Base-by-base conservation (phyloP, 2,329 filamentous ascomycete species). In the Alternaria burnsii region DNA sequence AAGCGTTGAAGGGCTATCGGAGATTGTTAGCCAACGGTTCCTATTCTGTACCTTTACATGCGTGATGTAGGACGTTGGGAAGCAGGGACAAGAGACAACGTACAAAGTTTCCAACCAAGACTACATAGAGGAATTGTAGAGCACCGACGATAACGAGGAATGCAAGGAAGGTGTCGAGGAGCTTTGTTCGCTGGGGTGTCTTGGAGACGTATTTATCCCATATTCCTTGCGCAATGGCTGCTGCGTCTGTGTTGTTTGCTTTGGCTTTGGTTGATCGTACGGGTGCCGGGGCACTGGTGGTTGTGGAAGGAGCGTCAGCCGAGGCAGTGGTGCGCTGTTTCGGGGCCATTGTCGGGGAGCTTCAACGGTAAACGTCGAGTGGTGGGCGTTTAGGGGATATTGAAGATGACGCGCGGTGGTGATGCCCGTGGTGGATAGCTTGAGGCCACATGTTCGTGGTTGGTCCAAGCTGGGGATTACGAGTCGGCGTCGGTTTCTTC, bases 1-100 rank as follows among this genome's bases (percentile, higher is more conserved):
- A 99, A 67, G 96, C 95, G 79, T 99, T 99, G 86, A 99, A 99
- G 10, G 95, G 95, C 94, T 98, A 32, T 28, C 20, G 8, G n/a
- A 10, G 48, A n/a, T 36, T 4, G 48, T 65, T 41, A 63, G 59
- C 22, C 48, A 26, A 20, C 14, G 9, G 4, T 55, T 48, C 34
- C 16, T 1, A 14, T 32, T 32, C 12, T 34, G 10, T 47, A 14
- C 11, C 7, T 34, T 12, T 44, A 28, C 24, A n/a, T 5, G 42
- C 14, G 16, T 2, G 10, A n/a, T 12, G 16, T 18, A 3, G 42
- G 10, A 36, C 2, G 3, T 11, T 50, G 28, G 12, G 20, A 28
- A 36, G 9, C 4, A 16, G 36, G 10, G 9, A 18, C 11, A n/a
- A 40, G 36, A 40, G 14, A 24, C 32, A n/a, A 48, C 93, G 64